These are phyloP conservation scores for Colletotrichum sp. DNA, from an alignment of 2,329 filamentous ascomycete species.

Conservation along the genomic window DNA sequence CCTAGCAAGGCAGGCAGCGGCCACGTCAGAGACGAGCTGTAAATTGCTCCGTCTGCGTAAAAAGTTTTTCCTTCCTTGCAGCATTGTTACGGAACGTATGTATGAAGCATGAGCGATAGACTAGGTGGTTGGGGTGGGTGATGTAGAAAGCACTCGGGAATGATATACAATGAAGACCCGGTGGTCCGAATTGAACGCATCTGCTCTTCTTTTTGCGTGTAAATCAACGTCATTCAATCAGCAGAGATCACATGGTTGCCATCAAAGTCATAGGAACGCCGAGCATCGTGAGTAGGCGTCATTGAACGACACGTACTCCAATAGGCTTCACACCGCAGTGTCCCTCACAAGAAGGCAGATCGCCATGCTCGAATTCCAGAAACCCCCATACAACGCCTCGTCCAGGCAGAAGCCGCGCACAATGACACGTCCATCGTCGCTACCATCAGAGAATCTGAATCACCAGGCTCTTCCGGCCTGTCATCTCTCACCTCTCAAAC, in stretches of 20 bases:
- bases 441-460: not conserved
- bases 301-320: not conserved
- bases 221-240: not conserved
- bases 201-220: not conserved
- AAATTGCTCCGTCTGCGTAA: conserved; percentile 5
- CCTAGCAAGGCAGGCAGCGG: conserved; percentile 38
- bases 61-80: not conserved
- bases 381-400: not conserved
- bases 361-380: not conserved
- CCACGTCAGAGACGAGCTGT: conserved; percentile 54
- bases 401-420: not conserved
- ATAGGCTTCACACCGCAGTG: not conserved
- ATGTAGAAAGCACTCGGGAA: not conserved
- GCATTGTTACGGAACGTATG: not conserved
- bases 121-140: not conserved
- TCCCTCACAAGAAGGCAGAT: not conserved
- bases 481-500: not conserved
- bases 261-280: not conserved
- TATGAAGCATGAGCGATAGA: conserved; percentile 3
- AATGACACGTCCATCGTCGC: not conserved
- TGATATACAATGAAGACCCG: not conserved
- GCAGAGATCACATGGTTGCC: not conserved
- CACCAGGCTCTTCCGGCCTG: not conserved
- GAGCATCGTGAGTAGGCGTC: not conserved
- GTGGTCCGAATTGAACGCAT: not conserved